These are phyloP conservation scores for Acer negundo DNA, from an alignment of 345 rosid genomes.

Conservation along the genomic window DNA sequence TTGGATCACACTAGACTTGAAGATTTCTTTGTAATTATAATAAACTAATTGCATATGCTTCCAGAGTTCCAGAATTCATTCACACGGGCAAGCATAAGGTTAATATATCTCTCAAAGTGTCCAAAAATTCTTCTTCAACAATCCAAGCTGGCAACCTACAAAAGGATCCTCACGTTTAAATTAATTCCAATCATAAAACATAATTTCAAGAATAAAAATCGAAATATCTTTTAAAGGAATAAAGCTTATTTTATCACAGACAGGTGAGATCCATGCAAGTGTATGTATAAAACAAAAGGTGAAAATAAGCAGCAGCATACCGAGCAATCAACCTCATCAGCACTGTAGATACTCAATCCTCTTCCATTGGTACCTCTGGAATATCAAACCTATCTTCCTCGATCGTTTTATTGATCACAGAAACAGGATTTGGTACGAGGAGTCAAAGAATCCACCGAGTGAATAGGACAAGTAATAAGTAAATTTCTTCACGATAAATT, in stretches of 20 bases:
- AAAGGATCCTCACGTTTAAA: not conserved
- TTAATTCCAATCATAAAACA: not conserved
- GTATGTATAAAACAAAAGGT: not conserved
- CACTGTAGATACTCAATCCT: constrained; percentile 46
- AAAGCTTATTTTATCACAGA: not conserved
- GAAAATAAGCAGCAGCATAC: not conserved
- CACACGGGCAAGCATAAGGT: not conserved
- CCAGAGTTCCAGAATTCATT: not conserved
- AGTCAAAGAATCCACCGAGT: constrained; percentile 53
- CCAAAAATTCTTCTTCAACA: not conserved
- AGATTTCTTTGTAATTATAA: not conserved
- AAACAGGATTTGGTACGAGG: constrained; percentile 48
- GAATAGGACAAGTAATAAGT: not conserved
- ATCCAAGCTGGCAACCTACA: not conserved
- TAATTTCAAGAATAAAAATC: not conserved
- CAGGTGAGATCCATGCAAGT: not conserved
- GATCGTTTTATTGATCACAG: constrained; percentile 65
- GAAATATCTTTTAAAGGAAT: not conserved
- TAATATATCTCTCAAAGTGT: not conserved
- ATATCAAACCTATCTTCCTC: constrained; percentile 65
- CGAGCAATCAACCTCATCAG: not conserved
- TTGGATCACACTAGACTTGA: not conserved
- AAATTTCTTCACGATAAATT: not conserved
- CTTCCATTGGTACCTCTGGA: constrained; percentile 99
- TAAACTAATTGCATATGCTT: not conserved